phyloP scores from a whole-genome alignment of 148 eudicot genomes.

The Fallopia convolvulus region DNA sequence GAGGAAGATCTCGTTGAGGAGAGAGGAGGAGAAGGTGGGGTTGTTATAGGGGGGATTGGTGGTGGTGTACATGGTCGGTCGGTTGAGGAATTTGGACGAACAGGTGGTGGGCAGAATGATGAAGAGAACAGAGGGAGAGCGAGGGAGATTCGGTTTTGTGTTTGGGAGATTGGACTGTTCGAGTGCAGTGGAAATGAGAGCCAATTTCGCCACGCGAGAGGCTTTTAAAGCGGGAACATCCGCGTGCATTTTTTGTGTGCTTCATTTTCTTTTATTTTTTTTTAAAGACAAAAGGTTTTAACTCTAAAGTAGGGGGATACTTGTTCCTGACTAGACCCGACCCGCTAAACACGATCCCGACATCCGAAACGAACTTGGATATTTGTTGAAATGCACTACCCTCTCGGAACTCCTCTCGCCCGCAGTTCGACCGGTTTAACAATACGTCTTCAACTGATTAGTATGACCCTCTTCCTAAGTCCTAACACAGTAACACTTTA shows the following conservation, averaged over 20 bases:
- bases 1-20: conserved; percentile 61
- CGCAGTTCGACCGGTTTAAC: too few species aligned
- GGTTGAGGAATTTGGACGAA: background rate
- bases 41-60: too few species aligned
- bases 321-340: too few species aligned
- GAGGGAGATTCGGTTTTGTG: background rate
- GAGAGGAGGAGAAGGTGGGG: conserved; percentile 63
- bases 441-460: too few species aligned
- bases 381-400: too few species aligned
- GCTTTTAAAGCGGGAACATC: background rate
- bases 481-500: too few species aligned
- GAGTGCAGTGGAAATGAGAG: conserved; percentile 3
- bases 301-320: background rate
- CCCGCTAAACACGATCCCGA: too few species aligned
- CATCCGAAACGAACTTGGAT: too few species aligned
- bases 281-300: background rate
- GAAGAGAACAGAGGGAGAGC: background rate
- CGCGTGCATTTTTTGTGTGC: background rate
- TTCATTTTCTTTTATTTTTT: background rate
- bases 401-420: too few species aligned
- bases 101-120: conserved; percentile 7
- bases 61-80: background rate
- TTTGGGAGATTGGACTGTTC: background rate
- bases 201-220: background rate
- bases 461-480: too few species aligned